These are phyloP conservation scores for Curvularia eragrostidis DNA, from an alignment of 2,329 filamentous ascomycete genomes.

Conservation along the genomic window DNA sequence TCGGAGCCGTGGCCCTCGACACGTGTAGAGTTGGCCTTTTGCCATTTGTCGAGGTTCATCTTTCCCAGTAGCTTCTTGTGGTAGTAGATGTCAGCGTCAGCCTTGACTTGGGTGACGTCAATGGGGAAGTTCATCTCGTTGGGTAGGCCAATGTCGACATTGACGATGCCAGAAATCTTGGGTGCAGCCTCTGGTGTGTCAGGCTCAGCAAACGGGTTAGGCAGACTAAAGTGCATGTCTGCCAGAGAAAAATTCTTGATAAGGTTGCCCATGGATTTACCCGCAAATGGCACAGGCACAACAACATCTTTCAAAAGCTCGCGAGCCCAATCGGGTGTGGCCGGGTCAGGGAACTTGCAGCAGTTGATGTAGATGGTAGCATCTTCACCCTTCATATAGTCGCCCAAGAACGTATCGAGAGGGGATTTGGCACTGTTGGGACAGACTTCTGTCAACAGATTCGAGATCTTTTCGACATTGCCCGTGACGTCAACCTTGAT, in stretches of 20 bases:
- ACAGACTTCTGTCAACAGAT: slow-evolving; percentile 74
- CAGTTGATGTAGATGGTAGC: slow-evolving; percentile 85
- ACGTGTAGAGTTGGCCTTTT: slow-evolving; percentile 80
- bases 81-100: slow-evolving; percentile 82
- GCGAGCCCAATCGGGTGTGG: slow-evolving; percentile 81
- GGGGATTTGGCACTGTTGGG: slow-evolving; percentile 81
- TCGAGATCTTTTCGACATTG: slow-evolving; percentile 74
- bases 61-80: slow-evolving; percentile 78
- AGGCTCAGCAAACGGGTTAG: slow-evolving; percentile 79
- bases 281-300: slow-evolving; percentile 83
- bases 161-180: slow-evolving; percentile 80
- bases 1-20: slow-evolving; percentile 64
- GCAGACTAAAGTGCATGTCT: slow-evolving; percentile 85
- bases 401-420: slow-evolving; percentile 78
- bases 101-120: slow-evolving; percentile 76
- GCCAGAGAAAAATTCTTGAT: slow-evolving; percentile 87
- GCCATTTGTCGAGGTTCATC: slow-evolving; percentile 82
- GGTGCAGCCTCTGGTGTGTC: slow-evolving; percentile 75
- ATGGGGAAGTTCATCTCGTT: slow-evolving; percentile 86
- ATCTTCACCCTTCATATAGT: slow-evolving; percentile 80
- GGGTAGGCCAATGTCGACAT: slow-evolving; percentile 79
- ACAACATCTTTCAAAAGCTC: slow-evolving; percentile 82
- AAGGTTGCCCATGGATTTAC: slow-evolving; percentile 78
- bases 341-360: slow-evolving; percentile 67
- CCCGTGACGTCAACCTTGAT: slow-evolving; percentile 75